Conservation (phyloP, 805 yeast species). For the Clavispora vitiphila region DNA sequence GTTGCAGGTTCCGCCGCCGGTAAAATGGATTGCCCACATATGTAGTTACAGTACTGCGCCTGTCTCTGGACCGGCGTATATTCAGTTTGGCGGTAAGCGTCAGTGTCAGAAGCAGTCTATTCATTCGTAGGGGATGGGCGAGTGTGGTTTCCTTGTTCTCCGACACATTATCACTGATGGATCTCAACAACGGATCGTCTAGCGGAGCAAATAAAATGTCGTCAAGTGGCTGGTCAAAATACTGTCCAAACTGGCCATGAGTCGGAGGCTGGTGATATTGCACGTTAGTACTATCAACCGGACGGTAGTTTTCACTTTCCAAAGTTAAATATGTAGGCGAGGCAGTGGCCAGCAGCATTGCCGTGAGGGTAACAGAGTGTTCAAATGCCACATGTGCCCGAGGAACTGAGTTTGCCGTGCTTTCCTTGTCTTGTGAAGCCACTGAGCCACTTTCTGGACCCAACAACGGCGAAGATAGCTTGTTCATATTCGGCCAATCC, state of each 20-base stretch:
- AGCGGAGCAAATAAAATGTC: background rate
- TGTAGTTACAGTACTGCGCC: constrained; percentile 2
- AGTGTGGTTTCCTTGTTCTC: background rate
- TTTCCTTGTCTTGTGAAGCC: background rate
- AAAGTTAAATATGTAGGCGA: background rate
- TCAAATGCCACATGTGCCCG: background rate
- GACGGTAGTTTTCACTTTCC: background rate
- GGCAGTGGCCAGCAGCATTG: background rate
- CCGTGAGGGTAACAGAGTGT: background rate
- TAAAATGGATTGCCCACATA: constrained; percentile 5
- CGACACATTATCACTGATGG: background rate
- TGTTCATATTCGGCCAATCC: background rate
- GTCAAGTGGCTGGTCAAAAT: background rate
- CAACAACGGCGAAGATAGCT: constrained; percentile 3
- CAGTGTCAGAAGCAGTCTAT: constrained; percentile 4
- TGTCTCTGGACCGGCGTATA: background rate
- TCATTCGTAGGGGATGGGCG: background rate
- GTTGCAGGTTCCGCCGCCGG: background rate
- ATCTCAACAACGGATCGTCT: background rate
- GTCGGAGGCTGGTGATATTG: background rate
- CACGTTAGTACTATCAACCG: background rate
- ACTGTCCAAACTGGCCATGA: background rate
- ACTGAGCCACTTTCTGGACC: background rate
- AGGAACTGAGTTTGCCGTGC: background rate
- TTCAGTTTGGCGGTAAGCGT: constrained; percentile 1